Base-by-base conservation (phyloP, 1,284 basidiomycete species). In the Pseudozyma thailandica region DNA sequence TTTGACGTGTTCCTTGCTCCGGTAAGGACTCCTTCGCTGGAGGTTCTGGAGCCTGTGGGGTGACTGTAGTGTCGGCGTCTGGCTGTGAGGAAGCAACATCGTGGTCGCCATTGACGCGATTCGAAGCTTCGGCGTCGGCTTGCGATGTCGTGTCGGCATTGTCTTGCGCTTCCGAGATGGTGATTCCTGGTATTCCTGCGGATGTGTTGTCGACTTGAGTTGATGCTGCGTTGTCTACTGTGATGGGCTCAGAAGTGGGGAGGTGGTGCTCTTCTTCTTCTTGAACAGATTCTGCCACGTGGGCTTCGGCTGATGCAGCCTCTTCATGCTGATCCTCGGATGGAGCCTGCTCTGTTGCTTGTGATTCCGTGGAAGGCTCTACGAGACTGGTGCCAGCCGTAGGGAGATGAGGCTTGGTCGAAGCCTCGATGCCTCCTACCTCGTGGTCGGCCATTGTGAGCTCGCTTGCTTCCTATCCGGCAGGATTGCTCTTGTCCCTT, bases 311-410 rank as follows among this genome's bases (percentile, higher is more conserved):
- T 16, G 26, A 4, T 16, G 10, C 4, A 6, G 23, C 26, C n/a
- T 30, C n/a, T 16, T 50, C 21, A 18, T 21, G 18, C 1, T 28
- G 18, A 18, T 45, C 26, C 3, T 43, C 23, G 6, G 27, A 35
- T 10, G 31, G 8, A 3, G 8, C 21, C 18, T 38, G 61, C 13
- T 57, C 41, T 37, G 33, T 15, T 0, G 16, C 5, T 20, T 50
- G 20, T 25, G 59, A 31, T 41, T 13, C 26, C 5, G 56, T 12
- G 18, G 55, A 45, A n/a, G 54, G 43, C 10, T 60, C 42, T 27
- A 62, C 54, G 18, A 72, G 55, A 28, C 62, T 72, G n/a, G 68
- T 60, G 20, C 68, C 57, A 21, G 47, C 62, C 5, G 62, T 56
- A 39, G 68, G 62, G 9, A 72, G 62, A 8, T 62, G 53, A 26